A percentile compares a stretch with the other conserved stretches of the same genome.
These are phyloP conservation scores for Colletotrichum cordylinicola DNA, from an alignment of 2,329 filamentous ascomycete species.

Conservation along the genomic window DNA sequence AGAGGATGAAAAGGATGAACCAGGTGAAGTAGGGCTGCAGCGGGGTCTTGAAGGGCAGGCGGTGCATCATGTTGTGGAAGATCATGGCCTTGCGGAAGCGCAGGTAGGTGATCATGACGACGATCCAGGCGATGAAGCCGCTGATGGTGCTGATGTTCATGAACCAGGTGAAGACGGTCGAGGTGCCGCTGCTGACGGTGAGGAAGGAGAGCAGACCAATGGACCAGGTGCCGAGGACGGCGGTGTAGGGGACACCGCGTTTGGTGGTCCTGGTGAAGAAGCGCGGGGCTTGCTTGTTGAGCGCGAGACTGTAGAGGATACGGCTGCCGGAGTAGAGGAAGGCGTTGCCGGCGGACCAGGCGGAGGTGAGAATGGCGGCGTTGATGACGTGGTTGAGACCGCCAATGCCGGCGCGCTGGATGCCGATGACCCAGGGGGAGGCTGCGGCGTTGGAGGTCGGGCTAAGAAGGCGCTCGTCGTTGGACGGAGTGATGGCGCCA, in stretches of 20 bases:
- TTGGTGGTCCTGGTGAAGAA: slow-evolving; percentile 66
- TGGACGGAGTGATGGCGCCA: slow-evolving; percentile 67
- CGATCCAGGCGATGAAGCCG: slow-evolving; percentile 65
- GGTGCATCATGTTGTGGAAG: slow-evolving; percentile 54
- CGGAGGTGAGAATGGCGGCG: slow-evolving; percentile 69
- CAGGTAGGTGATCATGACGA: slow-evolving; percentile 63
- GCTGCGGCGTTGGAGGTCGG: slow-evolving; percentile 64
- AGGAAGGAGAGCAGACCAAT: slow-evolving; percentile 74
- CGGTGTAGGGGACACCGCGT: slow-evolving; percentile 64
- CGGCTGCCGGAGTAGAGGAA: slow-evolving; percentile 71
- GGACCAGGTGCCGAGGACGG: slow-evolving; percentile 58
- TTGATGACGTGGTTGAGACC: slow-evolving; percentile 72
- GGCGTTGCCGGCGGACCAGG: slow-evolving; percentile 68
- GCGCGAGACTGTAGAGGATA: slow-evolving; percentile 72
- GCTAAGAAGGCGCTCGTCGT: slow-evolving; percentile 65
- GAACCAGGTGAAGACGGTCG: slow-evolving; percentile 74
- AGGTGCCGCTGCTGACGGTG: slow-evolving; percentile 67
- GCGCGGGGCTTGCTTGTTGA: slow-evolving; percentile 69
- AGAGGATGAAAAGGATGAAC: slow-evolving; percentile 61
- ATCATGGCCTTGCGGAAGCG: slow-evolving; percentile 64
- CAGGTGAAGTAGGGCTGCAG: slow-evolving; percentile 70
- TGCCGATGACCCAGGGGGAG: slow-evolving; percentile 71
- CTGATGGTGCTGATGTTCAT: slow-evolving; percentile 71
- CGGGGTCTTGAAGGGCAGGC: slow-evolving; percentile 57
- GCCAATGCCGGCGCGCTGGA: slow-evolving; percentile 69